A percentile compares a stretch with the other conserved stretches of the same genome.
phyloP scores from a whole-genome alignment of 768 basidiomycete genomes.

The Rubroboletus satanas region DNA sequence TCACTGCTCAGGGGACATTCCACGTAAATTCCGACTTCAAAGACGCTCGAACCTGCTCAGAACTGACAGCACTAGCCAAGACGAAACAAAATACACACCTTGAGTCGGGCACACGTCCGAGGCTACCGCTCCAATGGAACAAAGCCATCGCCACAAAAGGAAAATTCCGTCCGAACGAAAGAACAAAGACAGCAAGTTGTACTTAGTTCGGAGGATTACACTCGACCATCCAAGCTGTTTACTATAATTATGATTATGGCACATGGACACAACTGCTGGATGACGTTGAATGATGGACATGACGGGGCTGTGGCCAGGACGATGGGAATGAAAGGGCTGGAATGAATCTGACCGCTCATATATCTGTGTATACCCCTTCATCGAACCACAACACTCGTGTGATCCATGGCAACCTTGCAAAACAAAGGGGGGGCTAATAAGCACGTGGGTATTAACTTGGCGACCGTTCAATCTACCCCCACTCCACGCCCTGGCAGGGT shows the following conservation, averaged over 20 bases:
- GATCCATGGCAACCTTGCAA: neutral
- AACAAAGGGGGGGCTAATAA: neutral
- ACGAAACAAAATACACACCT: constrained; percentile 5
- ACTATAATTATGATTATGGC: too few relatives aligned
- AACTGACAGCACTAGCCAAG: neutral
- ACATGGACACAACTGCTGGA: too few relatives aligned
- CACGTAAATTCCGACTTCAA: neutral
- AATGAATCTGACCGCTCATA: too few relatives aligned
- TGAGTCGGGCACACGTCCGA: neutral
- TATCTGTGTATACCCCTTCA: too few relatives aligned
- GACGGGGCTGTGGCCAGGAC: too few relatives aligned
- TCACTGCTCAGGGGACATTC: neutral
- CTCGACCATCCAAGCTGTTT: too few relatives aligned
- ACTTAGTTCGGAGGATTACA: too few relatives aligned
- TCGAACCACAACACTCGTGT: neutral
- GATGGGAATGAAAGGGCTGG: too few relatives aligned
- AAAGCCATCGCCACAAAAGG: constrained; percentile 11
- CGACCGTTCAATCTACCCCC: neutral
- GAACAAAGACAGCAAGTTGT: neutral
- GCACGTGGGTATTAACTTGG: neutral
- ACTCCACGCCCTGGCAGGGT: neutral
- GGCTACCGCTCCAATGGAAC: constrained; percentile 2
- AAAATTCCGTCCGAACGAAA: neutral
- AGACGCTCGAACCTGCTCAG: neutral
- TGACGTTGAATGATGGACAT: too few relatives aligned